Evolutionary conservation across 2,329 filamentous ascomycete species (phyloP), one percentile per base, ranked within the genome.

Genomic region (Podosphaera leucotricha): DNA sequence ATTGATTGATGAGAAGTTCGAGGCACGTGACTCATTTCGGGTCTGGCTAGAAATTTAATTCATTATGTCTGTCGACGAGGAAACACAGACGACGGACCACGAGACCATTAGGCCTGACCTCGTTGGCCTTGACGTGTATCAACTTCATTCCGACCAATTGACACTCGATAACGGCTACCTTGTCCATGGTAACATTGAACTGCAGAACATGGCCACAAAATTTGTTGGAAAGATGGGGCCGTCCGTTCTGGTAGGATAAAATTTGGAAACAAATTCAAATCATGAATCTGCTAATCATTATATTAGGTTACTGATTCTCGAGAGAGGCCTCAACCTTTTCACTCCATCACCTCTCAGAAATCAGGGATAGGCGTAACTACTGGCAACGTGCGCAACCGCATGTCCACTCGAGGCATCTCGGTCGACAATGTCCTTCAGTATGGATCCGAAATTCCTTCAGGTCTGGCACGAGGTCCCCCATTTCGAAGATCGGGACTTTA

Each of bases 401-500:
- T 53, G 52, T 66, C 69, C 52, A 86, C 75, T 66, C 80, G 74
- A 54, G 81, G 81, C 60, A 83, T 95, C 58, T 77, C 75, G 1
- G 87, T 98, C 60, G 90, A 98, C 64, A 92, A 87, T 58, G 81
- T 95, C 51, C 75, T 98, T 4, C 85, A 92, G 59, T 83, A 92
- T 64, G 80, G 85, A 47, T 90, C 84, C 42, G 86, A 94, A 57
- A 90, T 98, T 36, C 90, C 90, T 1, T 95, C 90, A 0, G 86
- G 85, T 55, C 87, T 94, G 60, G 82, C 84, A 45, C 77, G 90
- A 35, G 69, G 73, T 0, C 79, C 81, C 1, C 77, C 5, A 40
- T 64, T 66, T 24, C 61, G 66, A 22, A 61, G 43, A 44, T 66
- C 70, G 15, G 64, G 59, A 56, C 59, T 52, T 52, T 64, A 57